Evolutionary conservation across 2,329 filamentous ascomycete genomes (phyloP).

Genomic region (Colletotrichum phormii): DNA sequence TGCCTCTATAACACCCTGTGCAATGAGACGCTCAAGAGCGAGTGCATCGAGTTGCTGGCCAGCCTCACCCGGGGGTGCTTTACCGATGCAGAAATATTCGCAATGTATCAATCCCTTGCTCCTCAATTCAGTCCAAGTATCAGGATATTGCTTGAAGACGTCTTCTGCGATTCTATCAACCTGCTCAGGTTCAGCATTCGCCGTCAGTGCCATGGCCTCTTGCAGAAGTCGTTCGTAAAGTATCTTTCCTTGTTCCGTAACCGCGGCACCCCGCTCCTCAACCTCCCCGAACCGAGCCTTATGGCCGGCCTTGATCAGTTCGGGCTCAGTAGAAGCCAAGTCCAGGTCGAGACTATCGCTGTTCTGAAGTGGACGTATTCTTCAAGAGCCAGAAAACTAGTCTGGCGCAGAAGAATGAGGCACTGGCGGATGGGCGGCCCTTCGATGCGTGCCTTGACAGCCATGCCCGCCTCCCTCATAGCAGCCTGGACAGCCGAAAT

Average conservation of each 20-base stretch:
- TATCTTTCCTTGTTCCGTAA: conserved; percentile 56
- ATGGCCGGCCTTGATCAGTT: conserved; percentile 50
- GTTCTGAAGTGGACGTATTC: conserved; percentile 56
- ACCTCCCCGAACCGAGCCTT: conserved; percentile 65
- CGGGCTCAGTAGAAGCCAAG: conserved; percentile 15
- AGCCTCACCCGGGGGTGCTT: background rate
- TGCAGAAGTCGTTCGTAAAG: conserved; percentile 59
- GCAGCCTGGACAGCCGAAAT: conserved; percentile 56
- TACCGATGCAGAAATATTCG: conserved; percentile 43
- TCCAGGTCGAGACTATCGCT: no score
- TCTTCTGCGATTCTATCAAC: conserved; percentile 28
- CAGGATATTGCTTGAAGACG: conserved; percentile 8
- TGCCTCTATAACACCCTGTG: conserved; percentile 46
- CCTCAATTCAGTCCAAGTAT: no score
- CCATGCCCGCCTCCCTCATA: conserved; percentile 55
- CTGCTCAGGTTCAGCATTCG: background rate
- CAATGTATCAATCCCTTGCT: conserved; percentile 25
- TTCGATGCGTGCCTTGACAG: conserved; percentile 62
- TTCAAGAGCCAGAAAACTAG: conserved; percentile 64
- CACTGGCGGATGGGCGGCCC: conserved; percentile 58
- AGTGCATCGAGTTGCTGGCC: background rate
- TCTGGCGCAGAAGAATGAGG: conserved; percentile 62
- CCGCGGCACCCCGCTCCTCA: conserved; percentile 62
- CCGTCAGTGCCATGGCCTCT: conserved; percentile 39
- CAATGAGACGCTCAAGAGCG: conserved; percentile 46